Evolutionary conservation across 2,329 filamentous ascomycete genomes (phyloP).

Genomic region (Aspergillus texensis): DNA sequence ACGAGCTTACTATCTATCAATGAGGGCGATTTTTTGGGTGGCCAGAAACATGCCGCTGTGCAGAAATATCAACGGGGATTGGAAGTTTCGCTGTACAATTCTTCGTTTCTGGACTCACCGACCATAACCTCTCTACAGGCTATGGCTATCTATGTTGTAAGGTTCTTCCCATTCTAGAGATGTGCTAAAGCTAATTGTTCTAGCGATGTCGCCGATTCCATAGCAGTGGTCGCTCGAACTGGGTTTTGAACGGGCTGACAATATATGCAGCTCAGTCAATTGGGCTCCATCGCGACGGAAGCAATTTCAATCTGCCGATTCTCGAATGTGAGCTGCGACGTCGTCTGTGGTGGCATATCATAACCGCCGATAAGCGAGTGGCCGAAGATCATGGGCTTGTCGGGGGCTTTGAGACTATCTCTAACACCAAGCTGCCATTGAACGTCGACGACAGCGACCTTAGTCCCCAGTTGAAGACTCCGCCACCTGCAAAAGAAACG

Average conservation of each 20-base stretch:
- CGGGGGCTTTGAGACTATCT: slow-evolving; percentile 47
- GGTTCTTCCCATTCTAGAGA: neutral
- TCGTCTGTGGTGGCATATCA: slow-evolving; percentile 59
- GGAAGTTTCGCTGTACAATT: slow-evolving; percentile 44
- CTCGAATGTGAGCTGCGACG: slow-evolving; percentile 59
- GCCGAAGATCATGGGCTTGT: slow-evolving; percentile 62
- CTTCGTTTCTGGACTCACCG: slow-evolving; percentile 46
- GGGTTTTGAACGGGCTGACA: slow-evolving; percentile 55
- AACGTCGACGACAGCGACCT: slow-evolving; percentile 61
- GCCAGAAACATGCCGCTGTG: slow-evolving; percentile 17
- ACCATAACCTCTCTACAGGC: slow-evolving; percentile 37
- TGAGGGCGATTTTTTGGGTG: slow-evolving; percentile 17
- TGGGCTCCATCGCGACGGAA: slow-evolving; percentile 55
- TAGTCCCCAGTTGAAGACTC: slow-evolving; percentile 50
- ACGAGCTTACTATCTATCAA: slow-evolving; percentile 22
- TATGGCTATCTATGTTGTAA: slow-evolving; percentile 43
- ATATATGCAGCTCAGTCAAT: slow-evolving; percentile 56
- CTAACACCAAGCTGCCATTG: slow-evolving; percentile 39
- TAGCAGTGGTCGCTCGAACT: slow-evolving; percentile 33
- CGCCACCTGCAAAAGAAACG: slow-evolving; percentile 51
- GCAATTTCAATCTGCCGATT: slow-evolving; percentile 51
- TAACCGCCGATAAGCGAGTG: slow-evolving; percentile 46
- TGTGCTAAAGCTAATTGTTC: neutral
- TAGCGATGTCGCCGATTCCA: slow-evolving; percentile 26
- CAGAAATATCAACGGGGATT: slow-evolving; percentile 31